Evolutionary conservation across 768 basidiomycete species (phyloP).

Genomic region (Tylopilus felleus): DNA sequence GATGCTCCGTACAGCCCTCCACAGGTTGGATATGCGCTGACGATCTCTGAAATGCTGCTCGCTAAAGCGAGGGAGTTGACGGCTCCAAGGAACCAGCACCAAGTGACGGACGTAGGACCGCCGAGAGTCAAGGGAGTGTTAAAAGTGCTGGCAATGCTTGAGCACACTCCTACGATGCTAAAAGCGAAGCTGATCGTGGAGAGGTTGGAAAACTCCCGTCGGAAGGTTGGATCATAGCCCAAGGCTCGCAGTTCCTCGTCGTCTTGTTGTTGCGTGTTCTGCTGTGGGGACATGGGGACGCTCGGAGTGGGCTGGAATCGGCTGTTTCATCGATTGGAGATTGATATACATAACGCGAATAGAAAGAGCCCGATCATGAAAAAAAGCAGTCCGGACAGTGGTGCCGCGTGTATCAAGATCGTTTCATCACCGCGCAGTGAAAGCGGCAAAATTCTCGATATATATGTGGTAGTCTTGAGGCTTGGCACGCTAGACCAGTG

Average conservation of each 20-base stretch:
- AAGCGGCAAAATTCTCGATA: background rate
- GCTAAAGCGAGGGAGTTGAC: constrained; percentile 28
- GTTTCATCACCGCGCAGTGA: background rate
- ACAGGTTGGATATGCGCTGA: constrained; percentile 33
- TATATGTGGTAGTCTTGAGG: background rate
- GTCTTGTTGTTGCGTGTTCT: constrained; percentile 6
- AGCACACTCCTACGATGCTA: constrained; percentile 36
- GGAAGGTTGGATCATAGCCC: constrained; percentile 35
- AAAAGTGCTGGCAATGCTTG: constrained; percentile 37
- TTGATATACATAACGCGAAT: background rate
- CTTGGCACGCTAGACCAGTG: background rate
- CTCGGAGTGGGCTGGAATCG: background rate
- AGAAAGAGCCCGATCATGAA: background rate
- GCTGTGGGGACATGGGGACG: constrained; percentile 5
- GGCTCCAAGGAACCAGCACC: constrained; percentile 35
- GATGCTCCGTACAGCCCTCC: constrained; percentile 63
- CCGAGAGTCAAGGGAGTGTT: constrained; percentile 37
- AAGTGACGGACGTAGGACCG: constrained; percentile 36
- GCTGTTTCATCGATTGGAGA: background rate
- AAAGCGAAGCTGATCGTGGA: constrained; percentile 34
- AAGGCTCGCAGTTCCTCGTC: constrained; percentile 25
- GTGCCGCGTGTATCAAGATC: background rate
- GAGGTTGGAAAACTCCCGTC: constrained; percentile 43
- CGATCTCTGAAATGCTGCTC: constrained; percentile 30
- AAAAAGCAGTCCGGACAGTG: background rate